These are phyloP conservation scores for Aspergillus mulundensis DNA, from an alignment of 495 filamentous ascomycete genomes.

Conservation along the genomic window DNA sequence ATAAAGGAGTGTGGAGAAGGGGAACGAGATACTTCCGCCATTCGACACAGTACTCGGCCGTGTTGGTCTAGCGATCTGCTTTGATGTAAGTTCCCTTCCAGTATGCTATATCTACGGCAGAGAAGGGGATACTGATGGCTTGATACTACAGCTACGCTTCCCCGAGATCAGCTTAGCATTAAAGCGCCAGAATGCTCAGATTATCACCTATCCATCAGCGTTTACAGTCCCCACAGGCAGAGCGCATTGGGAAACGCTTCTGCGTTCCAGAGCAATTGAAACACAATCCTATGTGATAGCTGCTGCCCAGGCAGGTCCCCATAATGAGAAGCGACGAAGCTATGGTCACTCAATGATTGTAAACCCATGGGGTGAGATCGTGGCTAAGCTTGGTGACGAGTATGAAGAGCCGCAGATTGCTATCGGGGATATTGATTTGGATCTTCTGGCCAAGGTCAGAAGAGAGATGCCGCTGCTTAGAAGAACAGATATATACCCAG, in stretches of 20 bases:
- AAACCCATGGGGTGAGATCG: conserved; percentile 79
- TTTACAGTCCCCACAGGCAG: conserved; percentile 85
- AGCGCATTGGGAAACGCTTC: conserved; percentile 78
- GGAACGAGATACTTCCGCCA: conserved; percentile 56
- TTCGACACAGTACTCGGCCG: conserved; percentile 70
- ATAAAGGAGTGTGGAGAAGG: conserved; percentile 55
- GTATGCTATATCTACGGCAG: not conserved
- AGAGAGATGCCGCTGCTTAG: conserved; percentile 62
- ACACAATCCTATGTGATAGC: conserved; percentile 85
- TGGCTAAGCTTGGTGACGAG: conserved; percentile 57
- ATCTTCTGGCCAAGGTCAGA: conserved; percentile 48
- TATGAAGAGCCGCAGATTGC: conserved; percentile 49
- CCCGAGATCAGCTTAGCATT: conserved; percentile 70
- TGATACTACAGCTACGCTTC: conserved; percentile 58
- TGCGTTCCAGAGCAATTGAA: conserved; percentile 83
- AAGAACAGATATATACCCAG: conserved; percentile 59
- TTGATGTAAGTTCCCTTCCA: conserved; percentile 57
- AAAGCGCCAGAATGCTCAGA: conserved; percentile 61
- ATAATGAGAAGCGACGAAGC: conserved; percentile 75
- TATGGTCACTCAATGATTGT: conserved; percentile 90
- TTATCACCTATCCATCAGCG: conserved; percentile 84
- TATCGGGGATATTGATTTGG: conserved; percentile 48
- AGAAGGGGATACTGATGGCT: not conserved
- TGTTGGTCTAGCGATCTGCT: conserved; percentile 80
- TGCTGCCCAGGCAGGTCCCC: conserved; percentile 75